Evolutionary conservation across 768 basidiomycete species (phyloP), one percentile per base, ranked within the genome.

Genomic region (Rhizopogon roseolus): DNA sequence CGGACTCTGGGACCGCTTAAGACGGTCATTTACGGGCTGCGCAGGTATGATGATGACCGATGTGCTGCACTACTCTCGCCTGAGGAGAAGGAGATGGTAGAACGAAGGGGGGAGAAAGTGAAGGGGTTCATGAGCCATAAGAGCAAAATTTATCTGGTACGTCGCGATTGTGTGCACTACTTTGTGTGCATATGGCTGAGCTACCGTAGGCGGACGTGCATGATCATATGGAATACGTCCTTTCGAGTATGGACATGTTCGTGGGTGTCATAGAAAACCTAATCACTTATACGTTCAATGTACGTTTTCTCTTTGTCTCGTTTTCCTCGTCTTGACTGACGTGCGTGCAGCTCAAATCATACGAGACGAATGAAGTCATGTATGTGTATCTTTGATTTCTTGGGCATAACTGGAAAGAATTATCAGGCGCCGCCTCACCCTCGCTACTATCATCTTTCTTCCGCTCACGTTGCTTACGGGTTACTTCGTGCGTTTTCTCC

Each of bases 331-430:
- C 17, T 8, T 32, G 29, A 28, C 50, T 25, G n/a, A 17, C 4
- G 6, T 17, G 10, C 19, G 25, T 36, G 27, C 61, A 88, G 86
- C 78, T 85, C 70, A 79, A 83, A 14, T 84, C 85, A 10, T 84
- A 88, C 63, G 81, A 88, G 58, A 88, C 84, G 84, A 88, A 88
- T 63, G 75, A 84, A 64, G 81, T 84, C 45, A 89, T 90, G 86
- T 81, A 62, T 39, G 76, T 65, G n/a, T 41, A 36, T 32, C 8
- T 55, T 48, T 44, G 19, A 32, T 29, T 42, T 41, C 44, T 14
- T 16, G 6, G 9, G 9, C 38, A 41, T 58, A 54, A 28, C 52
- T 36, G 16, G 42, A 41, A 8, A 7, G 7, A 7, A 38, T 11
- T 34, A 3, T 19, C 53, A 84, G 82, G 81, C 82, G 82, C 40